These are phyloP conservation scores for Euphorbia schlechtendalii DNA, from an alignment of 441 rosid species.

Conservation along the genomic window DNA sequence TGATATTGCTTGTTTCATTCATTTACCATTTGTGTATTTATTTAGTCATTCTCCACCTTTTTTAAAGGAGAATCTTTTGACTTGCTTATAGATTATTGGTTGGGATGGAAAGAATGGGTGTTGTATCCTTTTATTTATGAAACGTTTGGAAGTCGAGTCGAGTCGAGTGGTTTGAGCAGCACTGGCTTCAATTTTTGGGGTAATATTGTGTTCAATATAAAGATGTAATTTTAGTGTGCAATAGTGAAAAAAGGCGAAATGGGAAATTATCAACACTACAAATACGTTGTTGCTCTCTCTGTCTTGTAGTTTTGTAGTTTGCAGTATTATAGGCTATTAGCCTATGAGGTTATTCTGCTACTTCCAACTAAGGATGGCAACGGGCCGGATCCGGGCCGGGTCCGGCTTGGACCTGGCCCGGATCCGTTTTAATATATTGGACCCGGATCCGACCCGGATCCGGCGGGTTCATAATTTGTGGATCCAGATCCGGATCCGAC, in stretches of 20 bases:
- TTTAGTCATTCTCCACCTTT: slow-evolving; percentile 35
- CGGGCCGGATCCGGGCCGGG: too few relatives aligned
- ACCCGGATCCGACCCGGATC: too few relatives aligned
- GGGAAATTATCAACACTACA: neutral
- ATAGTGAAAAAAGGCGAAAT: slow-evolving; percentile 1
- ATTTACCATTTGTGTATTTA: slow-evolving; percentile 24
- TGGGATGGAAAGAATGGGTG: slow-evolving; percentile 25
- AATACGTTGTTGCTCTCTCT: neutral
- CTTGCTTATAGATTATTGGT: slow-evolving; percentile 15
- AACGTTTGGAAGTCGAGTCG: slow-evolving; percentile 15
- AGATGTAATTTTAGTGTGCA: slow-evolving; percentile 26
- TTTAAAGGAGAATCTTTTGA: slow-evolving; percentile 37
- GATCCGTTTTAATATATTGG: too few relatives aligned
- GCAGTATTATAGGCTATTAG: too few relatives aligned
- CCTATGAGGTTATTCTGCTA: too few relatives aligned
- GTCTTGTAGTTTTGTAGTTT: neutral
- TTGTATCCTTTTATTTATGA: slow-evolving; percentile 17
- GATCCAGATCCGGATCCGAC: too few relatives aligned
- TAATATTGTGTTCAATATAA: slow-evolving; percentile 19
- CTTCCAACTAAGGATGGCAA: too few relatives aligned
- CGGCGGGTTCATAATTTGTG: too few relatives aligned
- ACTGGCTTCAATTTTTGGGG: slow-evolving; percentile 34
- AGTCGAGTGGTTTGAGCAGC: slow-evolving; percentile 22
- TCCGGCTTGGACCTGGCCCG: too few relatives aligned
- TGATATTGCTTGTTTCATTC: slow-evolving; percentile 19